A percentile compares a stretch with the other conserved stretches of the same genome.
Conservation (phyloP, 768 basidiomycete species). For the Suillus clintonianus region DNA sequence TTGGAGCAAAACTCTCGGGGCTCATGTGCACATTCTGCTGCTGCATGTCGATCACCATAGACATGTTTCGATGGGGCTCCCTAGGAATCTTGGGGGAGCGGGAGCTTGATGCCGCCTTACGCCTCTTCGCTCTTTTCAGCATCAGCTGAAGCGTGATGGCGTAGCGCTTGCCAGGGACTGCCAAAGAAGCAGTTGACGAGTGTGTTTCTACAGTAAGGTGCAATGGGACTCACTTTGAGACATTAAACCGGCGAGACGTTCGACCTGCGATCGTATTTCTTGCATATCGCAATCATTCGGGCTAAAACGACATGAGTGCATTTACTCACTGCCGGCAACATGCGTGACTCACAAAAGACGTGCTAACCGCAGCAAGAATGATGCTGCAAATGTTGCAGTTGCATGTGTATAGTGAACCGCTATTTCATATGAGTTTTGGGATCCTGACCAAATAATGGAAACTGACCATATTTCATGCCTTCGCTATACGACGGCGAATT, state of each 20-base stretch:
- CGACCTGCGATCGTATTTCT: conserved; percentile 75
- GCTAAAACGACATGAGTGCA: conserved; percentile 39
- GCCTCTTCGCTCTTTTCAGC: conserved; percentile 74
- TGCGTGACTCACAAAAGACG: conserved; percentile 75
- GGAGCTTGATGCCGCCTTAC: conserved; percentile 53
- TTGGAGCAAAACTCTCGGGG: conserved; percentile 56
- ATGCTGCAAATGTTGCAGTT: conserved; percentile 91
- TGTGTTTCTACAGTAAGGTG: neutral
- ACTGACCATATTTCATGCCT: conserved; percentile 87
- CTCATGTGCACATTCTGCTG: conserved; percentile 34
- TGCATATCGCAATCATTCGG: conserved; percentile 80
- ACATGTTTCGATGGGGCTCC: conserved; percentile 51
- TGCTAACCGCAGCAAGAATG: conserved; percentile 82
- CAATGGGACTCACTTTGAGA: conserved; percentile 62
- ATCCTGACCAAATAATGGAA: neutral
- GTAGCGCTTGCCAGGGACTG: conserved; percentile 92
- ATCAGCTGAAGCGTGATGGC: conserved; percentile 88
- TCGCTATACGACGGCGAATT: conserved; percentile 83
- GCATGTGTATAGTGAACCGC: conserved; percentile 92
- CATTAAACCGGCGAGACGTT: conserved; percentile 74
- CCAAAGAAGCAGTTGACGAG: conserved; percentile 6
- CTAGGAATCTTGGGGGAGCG: conserved; percentile 63
- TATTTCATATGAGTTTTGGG: conserved; percentile 27
- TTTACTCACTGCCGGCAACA: neutral
- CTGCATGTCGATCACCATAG: conserved; percentile 48